Evolutionary conservation across 1,139 yeast species (phyloP), one percentile per base, ranked within the genome.

Genomic region (Arxiozyma telluris): DNA sequence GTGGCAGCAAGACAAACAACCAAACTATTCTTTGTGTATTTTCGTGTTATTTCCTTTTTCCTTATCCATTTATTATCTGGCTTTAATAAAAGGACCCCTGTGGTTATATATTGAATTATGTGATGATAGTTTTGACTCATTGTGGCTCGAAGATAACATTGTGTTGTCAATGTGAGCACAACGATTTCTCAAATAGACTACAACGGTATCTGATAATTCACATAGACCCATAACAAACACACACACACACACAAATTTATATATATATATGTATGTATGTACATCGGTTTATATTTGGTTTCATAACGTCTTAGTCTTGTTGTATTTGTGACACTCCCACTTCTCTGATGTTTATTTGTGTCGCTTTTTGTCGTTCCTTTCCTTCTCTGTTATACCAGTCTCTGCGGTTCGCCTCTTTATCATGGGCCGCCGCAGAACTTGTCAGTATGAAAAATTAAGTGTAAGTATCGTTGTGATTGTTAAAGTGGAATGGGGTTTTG

Each of bases 191-290:
- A 82, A 83, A 34, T 81, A 84, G 97, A 91, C 98, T 90, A 90
- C 97, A 90, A 90, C 98, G 98, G 98, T 90, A 90, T 90, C 98
- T 90, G 98, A 90, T 55, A 44, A 51, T 53, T 53, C 41, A 34
- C 17, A 51, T 52, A 30, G 23, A n/a, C 20, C 21, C 20, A 11
- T 27, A 12, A 20, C 30, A 11, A 21, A 34, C 25, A 4, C 25
- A 4, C 4, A 23, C 25, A 6, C 6, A 23, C 25, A 23, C 25
- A 23, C 25, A 23, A 4, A 23, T 23, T n/a, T n/a, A 23, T 23
- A 23, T 23, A 23, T 23, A 6, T 23, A 23, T 23, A 23, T 23
- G 6, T 23, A 23, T 23, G 6, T 38, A 11, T 43, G 18, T 34
- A 34, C 30, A 39, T 23, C 15, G 12, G 38, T 22, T 23, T 18